phyloP scores from a whole-genome alignment of 2,329 filamentous ascomycete genomes.

The Mollisiaceae sp. region DNA sequence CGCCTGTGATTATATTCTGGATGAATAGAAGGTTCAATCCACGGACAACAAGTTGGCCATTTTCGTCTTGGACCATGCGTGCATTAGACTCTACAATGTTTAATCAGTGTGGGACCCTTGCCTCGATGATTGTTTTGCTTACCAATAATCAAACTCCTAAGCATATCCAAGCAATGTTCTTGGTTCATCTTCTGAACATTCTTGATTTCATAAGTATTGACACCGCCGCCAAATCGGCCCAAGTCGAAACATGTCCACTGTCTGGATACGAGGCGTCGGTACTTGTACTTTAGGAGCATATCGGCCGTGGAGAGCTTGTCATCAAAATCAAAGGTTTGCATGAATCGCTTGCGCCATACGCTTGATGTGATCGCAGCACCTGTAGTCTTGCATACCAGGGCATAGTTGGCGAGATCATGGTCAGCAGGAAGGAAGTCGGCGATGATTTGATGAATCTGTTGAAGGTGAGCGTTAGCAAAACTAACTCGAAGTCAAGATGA shows the following conservation, averaged over 20 bases:
- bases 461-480: constrained; percentile 14
- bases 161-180: constrained; percentile 43
- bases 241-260: constrained; percentile 37
- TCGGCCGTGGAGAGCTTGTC: constrained; percentile 36
- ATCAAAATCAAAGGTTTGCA: constrained; percentile 48
- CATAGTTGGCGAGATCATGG: constrained; percentile 49
- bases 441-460: constrained; percentile 41
- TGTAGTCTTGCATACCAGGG: constrained; percentile 46
- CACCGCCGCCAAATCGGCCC: constrained; percentile 33
- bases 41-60: constrained; percentile 42
- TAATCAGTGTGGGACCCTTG: neutral
- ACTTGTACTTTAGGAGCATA: constrained; percentile 40
- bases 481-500: neutral
- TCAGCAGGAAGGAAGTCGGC: constrained; percentile 42
- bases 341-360: constrained; percentile 54
- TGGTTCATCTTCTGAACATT: constrained; percentile 37
- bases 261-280: constrained; percentile 44
- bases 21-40: constrained; percentile 37
- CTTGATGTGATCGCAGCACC: constrained; percentile 46
- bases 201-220: constrained; percentile 13
- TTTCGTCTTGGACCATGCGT: constrained; percentile 10
- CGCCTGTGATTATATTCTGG: constrained; percentile 25
- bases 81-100: constrained; percentile 38
- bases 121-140: constrained; percentile 29
- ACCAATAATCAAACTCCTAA: constrained; percentile 52